Conservation (phyloP, 139 green algal species). For the Chlorella sp. region DNA sequence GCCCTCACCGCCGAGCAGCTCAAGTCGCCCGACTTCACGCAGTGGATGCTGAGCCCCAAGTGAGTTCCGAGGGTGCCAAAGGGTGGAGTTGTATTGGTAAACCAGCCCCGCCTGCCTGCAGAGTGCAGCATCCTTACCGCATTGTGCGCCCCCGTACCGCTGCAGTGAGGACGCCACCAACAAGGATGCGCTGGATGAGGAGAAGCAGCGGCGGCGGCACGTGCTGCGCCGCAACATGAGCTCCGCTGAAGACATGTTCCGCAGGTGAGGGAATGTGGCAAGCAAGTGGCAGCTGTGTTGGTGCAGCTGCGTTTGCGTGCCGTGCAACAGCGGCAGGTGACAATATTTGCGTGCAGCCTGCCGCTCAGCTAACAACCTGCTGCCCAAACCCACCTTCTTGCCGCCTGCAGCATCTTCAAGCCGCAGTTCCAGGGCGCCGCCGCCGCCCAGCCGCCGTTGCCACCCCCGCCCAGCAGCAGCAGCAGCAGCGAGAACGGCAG, state of each 20-base stretch:
- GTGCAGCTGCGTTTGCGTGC: too few species aligned
- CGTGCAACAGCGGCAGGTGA: too few species aligned
- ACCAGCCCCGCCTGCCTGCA: too few species aligned
- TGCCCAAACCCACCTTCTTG: neutral
- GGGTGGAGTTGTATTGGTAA: too few species aligned
- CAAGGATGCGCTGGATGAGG: conserved; percentile 38
- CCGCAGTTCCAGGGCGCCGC: conserved; percentile 20
- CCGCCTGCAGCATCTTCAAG: conserved; percentile 39
- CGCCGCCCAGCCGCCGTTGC: neutral
- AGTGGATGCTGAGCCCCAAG: conserved; percentile 28
- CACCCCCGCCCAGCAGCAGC: neutral
- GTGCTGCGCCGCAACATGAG: conserved; percentile 53
- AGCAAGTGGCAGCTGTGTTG: too few species aligned
- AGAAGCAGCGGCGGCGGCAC: conserved; percentile 17
- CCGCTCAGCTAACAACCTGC: too few species aligned
- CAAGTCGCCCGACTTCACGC: conserved; percentile 38
- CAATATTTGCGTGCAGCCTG: too few species aligned
- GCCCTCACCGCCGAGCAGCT: conserved; percentile 48
- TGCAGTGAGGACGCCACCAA: conserved; percentile 26
- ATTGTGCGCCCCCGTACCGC: too few species aligned
- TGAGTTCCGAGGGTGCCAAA: too few species aligned
- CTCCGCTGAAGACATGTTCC: conserved; percentile 55
- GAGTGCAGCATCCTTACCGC: too few species aligned
- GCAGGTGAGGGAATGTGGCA: neutral
- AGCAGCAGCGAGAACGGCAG: neutral